Base-by-base conservation (phyloP, 2,329 filamentous ascomycete species). In the Beauveria pseudobassiana region DNA sequence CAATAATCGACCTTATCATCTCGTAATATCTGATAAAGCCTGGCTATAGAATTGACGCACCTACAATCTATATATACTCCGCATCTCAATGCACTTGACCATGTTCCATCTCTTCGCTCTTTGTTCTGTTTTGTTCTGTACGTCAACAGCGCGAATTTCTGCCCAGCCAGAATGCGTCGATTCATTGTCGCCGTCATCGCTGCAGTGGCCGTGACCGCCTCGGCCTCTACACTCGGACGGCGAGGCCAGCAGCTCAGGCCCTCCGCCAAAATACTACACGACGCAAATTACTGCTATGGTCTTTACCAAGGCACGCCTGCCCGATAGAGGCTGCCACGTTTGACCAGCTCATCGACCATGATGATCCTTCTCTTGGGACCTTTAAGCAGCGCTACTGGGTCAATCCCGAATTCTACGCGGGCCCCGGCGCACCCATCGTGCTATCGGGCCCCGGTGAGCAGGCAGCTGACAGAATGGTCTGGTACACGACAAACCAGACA, bases 361-460 rank as follows among this genome's bases (percentile, higher is more conserved):
- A 77, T 6, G 73, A 85, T 65, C 82, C 82, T 0, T 72, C 72
- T 16, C 70, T 82, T 14, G 87, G 74, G 34, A 83, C 77, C 3
- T 95, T 92, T 72, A 73, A 82, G 45, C 78, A 91, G 56, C 83
- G 89, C 9, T 96, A 93, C 76, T 95, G 87, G 86, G 91, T 91
- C 67, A 90, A 93, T 69, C 84, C 85, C 4, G 82, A 82, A 45
- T 82, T 88, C 76, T 95, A 93, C 75, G 80, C 86, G 69, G 77
- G 82, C 0, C 90, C 90, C 9, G 90, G 90, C 0, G 89, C 90
- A 0, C 87, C 95, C 24, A 87, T 95, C 64, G 81, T 93, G 10
- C 78, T 95, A 8, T 80, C 86, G 52, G 81, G 82, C 9, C 69
- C 76, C 72, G 90, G 90, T 34, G 90, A 95, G 75, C 87, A 83